These are phyloP conservation scores for Aspergillus sp. DNA, from an alignment of 2,329 filamentous ascomycete species.

Conservation along the genomic window DNA sequence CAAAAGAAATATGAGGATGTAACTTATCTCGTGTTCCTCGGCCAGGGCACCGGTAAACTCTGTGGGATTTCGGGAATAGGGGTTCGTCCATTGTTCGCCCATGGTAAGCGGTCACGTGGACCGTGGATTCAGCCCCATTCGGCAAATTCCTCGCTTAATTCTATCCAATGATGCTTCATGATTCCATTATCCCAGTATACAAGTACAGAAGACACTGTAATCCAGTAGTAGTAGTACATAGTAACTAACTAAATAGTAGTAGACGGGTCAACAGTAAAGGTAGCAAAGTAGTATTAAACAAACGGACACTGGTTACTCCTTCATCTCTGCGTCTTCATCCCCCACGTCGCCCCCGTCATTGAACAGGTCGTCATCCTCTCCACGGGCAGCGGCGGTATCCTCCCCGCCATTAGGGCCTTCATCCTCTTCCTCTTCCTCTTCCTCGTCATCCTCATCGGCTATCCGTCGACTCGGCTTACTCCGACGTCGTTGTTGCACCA, in stretches of 20 bases:
- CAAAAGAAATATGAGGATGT: too few relatives aligned
- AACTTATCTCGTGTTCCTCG: too few relatives aligned
- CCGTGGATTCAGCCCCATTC: too few relatives aligned
- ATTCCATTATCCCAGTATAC: too few relatives aligned
- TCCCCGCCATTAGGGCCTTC: slow-evolving; percentile 28
- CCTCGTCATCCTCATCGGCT: slow-evolving; percentile 34
- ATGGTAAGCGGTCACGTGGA: too few relatives aligned
- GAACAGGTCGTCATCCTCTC: slow-evolving; percentile 32
- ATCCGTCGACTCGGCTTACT: slow-evolving; percentile 26
- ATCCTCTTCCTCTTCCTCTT: slow-evolving; percentile 35
- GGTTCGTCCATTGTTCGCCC: too few relatives aligned
- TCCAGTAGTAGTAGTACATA: background rate
- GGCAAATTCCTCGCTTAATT: too few relatives aligned
- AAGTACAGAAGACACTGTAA: background rate
- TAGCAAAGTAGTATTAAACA: slow-evolving; percentile 5
- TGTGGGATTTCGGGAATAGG: too few relatives aligned
- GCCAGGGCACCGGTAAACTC: too few relatives aligned
- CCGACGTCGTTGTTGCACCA: slow-evolving; percentile 25
- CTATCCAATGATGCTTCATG: too few relatives aligned
- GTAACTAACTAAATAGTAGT: background rate
- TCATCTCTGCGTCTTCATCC: slow-evolving; percentile 30
- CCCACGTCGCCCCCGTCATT: slow-evolving; percentile 15
- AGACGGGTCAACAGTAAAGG: slow-evolving; percentile 8
- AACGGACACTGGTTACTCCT: slow-evolving; percentile 13
- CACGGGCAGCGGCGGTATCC: slow-evolving; percentile 6